These are phyloP conservation scores for Luzula sylvatica DNA, from an alignment of 176 grass and related monocot species.

Conservation along the genomic window DNA sequence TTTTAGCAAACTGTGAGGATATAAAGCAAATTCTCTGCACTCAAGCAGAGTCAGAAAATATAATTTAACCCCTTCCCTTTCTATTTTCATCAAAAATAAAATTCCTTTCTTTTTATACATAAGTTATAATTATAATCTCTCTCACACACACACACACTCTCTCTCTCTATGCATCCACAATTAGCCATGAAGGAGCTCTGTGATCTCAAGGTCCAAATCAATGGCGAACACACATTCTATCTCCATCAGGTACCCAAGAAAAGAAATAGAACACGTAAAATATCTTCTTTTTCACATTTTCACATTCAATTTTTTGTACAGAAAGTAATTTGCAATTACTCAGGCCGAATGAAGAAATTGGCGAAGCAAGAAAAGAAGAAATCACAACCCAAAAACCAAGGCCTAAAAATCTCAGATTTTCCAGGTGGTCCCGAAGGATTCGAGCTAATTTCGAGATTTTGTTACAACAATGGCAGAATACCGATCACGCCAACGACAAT, in stretches of 20 bases:
- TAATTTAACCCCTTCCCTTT: not conserved
- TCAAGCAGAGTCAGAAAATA: not conserved
- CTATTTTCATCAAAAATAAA: not conserved
- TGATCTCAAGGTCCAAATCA: slow-evolving; percentile 86
- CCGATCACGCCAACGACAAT: slow-evolving; percentile 47
- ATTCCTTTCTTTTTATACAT: not conserved
- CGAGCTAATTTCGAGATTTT: slow-evolving; percentile 67
- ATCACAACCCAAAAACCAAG: not conserved
- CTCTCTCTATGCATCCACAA: not conserved
- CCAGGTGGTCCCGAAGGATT: slow-evolving; percentile 61
- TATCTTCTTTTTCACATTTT: not conserved
- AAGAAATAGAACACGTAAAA: not conserved
- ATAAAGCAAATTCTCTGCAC: slow-evolving; percentile 14
- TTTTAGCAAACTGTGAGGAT: slow-evolving; percentile 8
- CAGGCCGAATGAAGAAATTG: slow-evolving; percentile 49
- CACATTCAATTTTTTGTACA: slow-evolving; percentile 26
- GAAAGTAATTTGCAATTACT: slow-evolving; percentile 69
- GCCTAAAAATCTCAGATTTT: slow-evolving; percentile 38
- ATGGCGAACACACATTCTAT: slow-evolving; percentile 68
- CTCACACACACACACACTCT: not conserved
- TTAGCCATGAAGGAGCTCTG: slow-evolving; percentile 65
- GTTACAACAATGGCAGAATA: slow-evolving; percentile 67
- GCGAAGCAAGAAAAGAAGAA: slow-evolving; percentile 41
- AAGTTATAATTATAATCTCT: slow-evolving; percentile 20
- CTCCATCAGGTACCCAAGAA: slow-evolving; percentile 66